These are phyloP conservation scores for Alternaria arborescens DNA, from an alignment of 2,329 filamentous ascomycete genomes.

Conservation along the genomic window DNA sequence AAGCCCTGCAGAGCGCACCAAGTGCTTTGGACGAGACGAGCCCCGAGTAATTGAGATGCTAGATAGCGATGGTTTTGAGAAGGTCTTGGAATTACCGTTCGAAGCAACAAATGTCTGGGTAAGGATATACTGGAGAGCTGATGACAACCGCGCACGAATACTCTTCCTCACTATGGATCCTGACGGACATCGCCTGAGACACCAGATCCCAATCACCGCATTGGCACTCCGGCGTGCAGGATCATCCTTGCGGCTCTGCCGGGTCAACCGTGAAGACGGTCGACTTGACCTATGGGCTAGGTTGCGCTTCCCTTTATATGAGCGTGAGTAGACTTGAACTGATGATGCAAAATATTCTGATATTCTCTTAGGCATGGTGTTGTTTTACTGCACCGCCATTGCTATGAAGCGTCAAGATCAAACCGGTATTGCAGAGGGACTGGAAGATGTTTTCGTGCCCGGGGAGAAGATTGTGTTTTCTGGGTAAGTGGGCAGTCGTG, in stretches of 20 bases:
- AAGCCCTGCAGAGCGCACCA: conserved; percentile 42
- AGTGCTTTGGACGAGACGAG: conserved; percentile 49
- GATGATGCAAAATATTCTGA: background rate
- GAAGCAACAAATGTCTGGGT: conserved; percentile 58
- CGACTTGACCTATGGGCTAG: conserved; percentile 62
- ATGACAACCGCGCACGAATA: conserved; percentile 63
- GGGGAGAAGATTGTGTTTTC: conserved; percentile 58
- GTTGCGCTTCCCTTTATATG: conserved; percentile 63
- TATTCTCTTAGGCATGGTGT: conserved; percentile 58
- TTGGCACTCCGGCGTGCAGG: conserved; percentile 54
- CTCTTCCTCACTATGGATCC: conserved; percentile 59
- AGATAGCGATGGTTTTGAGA: conserved; percentile 52
- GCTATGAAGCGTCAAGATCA: conserved; percentile 67
- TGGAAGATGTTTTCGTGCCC: conserved; percentile 61
- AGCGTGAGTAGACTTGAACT: conserved; percentile 53
- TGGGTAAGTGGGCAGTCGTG: conserved; percentile 51
- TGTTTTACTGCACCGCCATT: conserved; percentile 65
- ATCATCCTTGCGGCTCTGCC: conserved; percentile 53
- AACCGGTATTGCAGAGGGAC: conserved; percentile 48
- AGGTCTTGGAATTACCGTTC: conserved; percentile 56
- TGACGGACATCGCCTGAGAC: conserved; percentile 52
- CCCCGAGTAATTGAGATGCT: conserved; percentile 46
- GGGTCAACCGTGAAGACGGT: conserved; percentile 50
- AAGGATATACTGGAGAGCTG: conserved; percentile 61
- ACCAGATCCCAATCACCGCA: conserved; percentile 61